A percentile compares a stretch with the other conserved stretches of the same genome.
phyloP scores from a whole-genome alignment of 805 yeast genomes.

The Saturnispora besseyi region DNA sequence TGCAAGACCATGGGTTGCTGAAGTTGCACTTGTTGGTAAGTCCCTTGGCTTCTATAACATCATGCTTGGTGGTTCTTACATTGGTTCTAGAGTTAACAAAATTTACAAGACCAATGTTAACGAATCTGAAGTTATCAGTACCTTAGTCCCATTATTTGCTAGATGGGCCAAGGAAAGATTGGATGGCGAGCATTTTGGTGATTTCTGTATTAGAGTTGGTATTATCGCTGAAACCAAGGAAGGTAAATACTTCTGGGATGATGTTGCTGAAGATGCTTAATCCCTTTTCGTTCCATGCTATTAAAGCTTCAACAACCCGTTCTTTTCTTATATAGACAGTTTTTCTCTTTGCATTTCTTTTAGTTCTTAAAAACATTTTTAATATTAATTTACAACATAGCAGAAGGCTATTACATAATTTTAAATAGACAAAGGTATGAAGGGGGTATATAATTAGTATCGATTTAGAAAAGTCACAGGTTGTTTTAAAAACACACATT shows the following conservation, averaged over 20 bases:
- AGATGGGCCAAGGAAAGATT: constrained; percentile 88
- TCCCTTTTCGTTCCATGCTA: background rate
- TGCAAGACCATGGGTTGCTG: constrained; percentile 98
- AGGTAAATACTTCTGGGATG: constrained; percentile 93
- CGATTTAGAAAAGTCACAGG: background rate
- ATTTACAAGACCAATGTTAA: constrained; percentile 78
- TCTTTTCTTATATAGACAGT: constrained; percentile 9
- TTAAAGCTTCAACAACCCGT: background rate
- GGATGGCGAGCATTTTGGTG: constrained; percentile 94
- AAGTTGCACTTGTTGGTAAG: constrained; percentile 90
- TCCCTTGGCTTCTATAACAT: constrained; percentile 89
- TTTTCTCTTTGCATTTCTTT: constrained; percentile 1
- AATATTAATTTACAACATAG: background rate
- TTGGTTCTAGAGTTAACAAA: constrained; percentile 88
- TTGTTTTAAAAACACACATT: background rate
- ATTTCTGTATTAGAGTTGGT: constrained; percentile 80
- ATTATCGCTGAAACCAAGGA: constrained; percentile 80
- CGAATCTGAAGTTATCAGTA: constrained; percentile 77
- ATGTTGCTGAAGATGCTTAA: constrained; percentile 59
- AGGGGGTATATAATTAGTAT: background rate
- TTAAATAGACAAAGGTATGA: background rate
- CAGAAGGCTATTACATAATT: background rate
- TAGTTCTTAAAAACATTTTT: background rate
- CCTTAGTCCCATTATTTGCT: constrained; percentile 79
- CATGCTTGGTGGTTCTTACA: constrained; percentile 93